Base-by-base conservation (phyloP, 495 filamentous ascomycete species). In the Astrothelium macrocarpum region DNA sequence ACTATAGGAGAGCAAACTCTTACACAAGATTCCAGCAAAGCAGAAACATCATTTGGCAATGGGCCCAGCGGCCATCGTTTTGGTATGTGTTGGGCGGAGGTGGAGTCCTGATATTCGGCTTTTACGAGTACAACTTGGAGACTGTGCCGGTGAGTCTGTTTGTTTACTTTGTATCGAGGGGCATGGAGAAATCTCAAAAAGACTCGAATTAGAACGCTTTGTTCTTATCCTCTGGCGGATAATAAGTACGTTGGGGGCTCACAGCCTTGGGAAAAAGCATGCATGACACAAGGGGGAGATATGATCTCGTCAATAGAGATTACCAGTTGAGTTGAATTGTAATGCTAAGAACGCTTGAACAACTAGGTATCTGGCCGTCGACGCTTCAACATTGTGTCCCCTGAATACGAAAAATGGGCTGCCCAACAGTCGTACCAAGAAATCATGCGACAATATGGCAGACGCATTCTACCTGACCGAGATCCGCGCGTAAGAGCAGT, bases 371-470 rank as follows among this genome's bases (percentile, higher is more conserved):
- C 86, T 9, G 87, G 89, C 2, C 85, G 93, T 23, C 82, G 81
- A 59, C 84, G 92, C 43, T 97, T 97, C 78, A 96, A 93, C 69
- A 84, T 86, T 65, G 77, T 91, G 42, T 81, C 81, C 34, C 73
- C 80, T 25, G 67, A 75, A n/a, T 72, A 69, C 1, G 86, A 92
- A 66, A 73, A 78, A 28, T 68, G 76, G 18, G 75, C 86, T 14
- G 66, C 66, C 29, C 62, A 70, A 59, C 25, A 43, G 42, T 65
- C 70, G 62, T 75, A 75, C 60, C 62, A 71, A 12, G 62, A 76
- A 56, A 72, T 76, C 18, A 72, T 74, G 63, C 59, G 67, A 36
- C 62, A 75, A 61, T 80, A 77, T 64, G 66, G 71, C 11, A 74
- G 73, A 0, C 70, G 75, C 43, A 76, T 90, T 28, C 71, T 89